Evolutionary conservation across 83 land plant genomes (phyloP), one percentile per base, ranked within the genome.

Genomic region (Larix sibirica): DNA sequence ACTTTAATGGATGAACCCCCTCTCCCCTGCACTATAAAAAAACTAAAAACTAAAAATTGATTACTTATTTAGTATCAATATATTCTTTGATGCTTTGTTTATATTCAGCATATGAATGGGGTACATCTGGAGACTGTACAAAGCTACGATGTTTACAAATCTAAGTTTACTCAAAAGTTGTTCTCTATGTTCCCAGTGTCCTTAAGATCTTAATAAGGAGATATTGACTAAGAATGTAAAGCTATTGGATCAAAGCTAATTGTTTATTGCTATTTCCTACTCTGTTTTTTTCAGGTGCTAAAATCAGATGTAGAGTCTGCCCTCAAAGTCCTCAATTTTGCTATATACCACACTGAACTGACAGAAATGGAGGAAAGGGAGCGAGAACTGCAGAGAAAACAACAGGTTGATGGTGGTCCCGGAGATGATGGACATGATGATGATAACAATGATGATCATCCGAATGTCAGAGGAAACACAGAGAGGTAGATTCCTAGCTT

Each of bases 311-410:
- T 93, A 64, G 97, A 97, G 83, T 93, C 99, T 86, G 99, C 99
- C 71, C 86, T 97, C 4, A 88, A 93, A 87, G 92, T 96, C 82
- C 91, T 97, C 64, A 97, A 94, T 73, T 96, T 97, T 85, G 99
- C 99, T 13, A 93, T 97, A 28, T 97, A 96, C 83, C 99, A 97
- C 76, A 90, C 91, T 84, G 99, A 97, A 85, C 84, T 97, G 82
- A 97, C 90, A 66, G 99, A 97, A 13, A 94, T 96, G 97, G 99
- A 97, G 81, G 91, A 95, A 70, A 87, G 99, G 44, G 99, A 95
- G 89, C 87, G 81, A 82, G 94, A 94, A 85, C 28, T 79, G 68
- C 94, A 91, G 58, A 88, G 87, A 75, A 90, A 94, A 80, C 87
- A 88, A 4, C 85, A 71, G 79, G 90, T 88, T 54, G 92, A 87